These are phyloP conservation scores for Trichoderma virens DNA, from an alignment of 495 filamentous ascomycete species.

Conservation along the genomic window DNA sequence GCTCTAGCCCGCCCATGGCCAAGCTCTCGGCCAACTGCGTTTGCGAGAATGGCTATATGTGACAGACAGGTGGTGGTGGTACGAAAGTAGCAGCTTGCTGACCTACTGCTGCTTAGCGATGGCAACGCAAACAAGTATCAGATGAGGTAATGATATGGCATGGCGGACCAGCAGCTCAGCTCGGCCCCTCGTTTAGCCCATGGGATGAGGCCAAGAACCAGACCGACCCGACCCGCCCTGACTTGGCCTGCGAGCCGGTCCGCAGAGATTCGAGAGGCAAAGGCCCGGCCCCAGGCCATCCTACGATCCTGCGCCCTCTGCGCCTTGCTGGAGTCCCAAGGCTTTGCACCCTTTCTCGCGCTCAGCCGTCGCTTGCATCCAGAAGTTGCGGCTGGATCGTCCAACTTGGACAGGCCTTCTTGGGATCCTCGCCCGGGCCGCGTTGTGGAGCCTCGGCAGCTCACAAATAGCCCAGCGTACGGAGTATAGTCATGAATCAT, in stretches of 20 bases:
- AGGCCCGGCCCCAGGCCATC: neutral
- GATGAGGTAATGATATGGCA: neutral
- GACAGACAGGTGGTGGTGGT: too few relatives aligned
- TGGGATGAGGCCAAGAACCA: neutral
- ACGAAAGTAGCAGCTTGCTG: too few relatives aligned
- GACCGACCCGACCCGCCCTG: neutral
- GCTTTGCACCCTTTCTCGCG: neutral
- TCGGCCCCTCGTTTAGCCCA: neutral
- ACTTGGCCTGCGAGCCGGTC: neutral
- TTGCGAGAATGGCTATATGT: too few relatives aligned
- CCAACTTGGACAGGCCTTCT: neutral
- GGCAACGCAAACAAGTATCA: neutral
- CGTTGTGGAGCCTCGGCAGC: neutral
- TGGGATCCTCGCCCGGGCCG: neutral
- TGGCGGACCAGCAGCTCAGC: neutral
- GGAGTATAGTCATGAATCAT: neutral
- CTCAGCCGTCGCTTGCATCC: neutral
- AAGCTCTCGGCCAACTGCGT: neutral
- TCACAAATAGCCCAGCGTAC: neutral
- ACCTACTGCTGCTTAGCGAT: too few relatives aligned
- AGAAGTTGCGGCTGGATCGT: neutral
- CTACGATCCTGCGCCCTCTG: neutral
- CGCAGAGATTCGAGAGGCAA: neutral
- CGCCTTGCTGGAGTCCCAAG: neutral
- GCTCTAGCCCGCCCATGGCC: too few relatives aligned